Conservation (phyloP, 768 basidiomycete species). For the Phaeolepiota aurea region DNA sequence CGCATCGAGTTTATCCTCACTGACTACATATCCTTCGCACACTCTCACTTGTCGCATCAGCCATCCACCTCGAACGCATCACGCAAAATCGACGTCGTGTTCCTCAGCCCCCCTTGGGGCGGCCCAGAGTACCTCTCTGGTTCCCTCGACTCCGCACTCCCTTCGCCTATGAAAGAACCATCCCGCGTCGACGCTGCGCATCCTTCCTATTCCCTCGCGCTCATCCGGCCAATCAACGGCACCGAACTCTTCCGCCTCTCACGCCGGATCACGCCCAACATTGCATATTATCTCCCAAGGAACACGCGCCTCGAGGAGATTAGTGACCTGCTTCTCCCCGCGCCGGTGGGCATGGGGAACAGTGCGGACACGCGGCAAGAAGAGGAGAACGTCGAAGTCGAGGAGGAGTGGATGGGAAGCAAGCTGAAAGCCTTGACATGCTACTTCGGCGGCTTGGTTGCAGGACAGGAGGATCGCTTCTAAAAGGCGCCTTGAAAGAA, state of each 20-base stretch:
- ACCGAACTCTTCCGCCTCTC: conserved; percentile 73
- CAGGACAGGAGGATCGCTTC: conserved; percentile 60
- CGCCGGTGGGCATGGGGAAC: conserved; percentile 5
- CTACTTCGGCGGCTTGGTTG: conserved; percentile 81
- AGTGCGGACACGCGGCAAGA: conserved; percentile 2
- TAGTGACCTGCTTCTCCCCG: conserved; percentile 22
- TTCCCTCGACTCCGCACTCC: neutral
- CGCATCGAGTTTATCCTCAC: conserved; percentile 89
- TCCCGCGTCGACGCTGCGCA: conserved; percentile 14
- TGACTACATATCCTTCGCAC: conserved; percentile 79
- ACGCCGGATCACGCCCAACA: conserved; percentile 63
- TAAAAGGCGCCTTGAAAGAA: too few relatives aligned
- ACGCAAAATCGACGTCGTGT: conserved; percentile 78
- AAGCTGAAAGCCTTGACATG: conserved; percentile 93
- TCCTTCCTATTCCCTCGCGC: conserved; percentile 59
- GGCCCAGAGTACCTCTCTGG: conserved; percentile 64
- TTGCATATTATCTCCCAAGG: conserved; percentile 87
- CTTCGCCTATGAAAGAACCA: conserved; percentile 7
- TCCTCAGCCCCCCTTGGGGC: conserved; percentile 95
- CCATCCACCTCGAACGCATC: conserved; percentile 10
- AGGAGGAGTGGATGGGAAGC: conserved; percentile 93
- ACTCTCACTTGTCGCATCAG: conserved; percentile 30
- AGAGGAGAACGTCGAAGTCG: conserved; percentile 72
- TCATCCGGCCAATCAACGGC: conserved; percentile 76
- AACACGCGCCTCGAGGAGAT: conserved; percentile 75